A percentile compares a stretch with the other conserved stretches of the same genome.
Evolutionary conservation across 2,329 filamentous ascomycete genomes (phyloP).

Genomic region (Trichophyton mentagrophytes): DNA sequence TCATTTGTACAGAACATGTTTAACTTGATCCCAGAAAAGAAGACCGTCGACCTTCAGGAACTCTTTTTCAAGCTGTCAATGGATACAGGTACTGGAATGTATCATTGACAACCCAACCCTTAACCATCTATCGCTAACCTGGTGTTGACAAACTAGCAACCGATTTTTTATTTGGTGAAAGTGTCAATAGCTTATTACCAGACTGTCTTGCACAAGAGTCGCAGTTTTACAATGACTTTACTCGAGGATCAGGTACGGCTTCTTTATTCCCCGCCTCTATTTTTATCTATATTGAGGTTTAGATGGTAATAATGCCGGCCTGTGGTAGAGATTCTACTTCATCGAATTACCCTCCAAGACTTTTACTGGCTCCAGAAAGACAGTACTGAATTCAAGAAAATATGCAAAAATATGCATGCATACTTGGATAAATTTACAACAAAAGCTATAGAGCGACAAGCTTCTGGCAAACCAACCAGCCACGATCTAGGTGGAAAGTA

Average conservation of each 20-base stretch:
- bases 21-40: slow-evolving; percentile 43
- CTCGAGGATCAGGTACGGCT: slow-evolving; percentile 11
- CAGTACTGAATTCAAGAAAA: slow-evolving; percentile 8
- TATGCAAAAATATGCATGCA: slow-evolving; percentile 8
- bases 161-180: slow-evolving; percentile 70
- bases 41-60: slow-evolving; percentile 56
- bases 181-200: slow-evolving; percentile 45
- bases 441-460: slow-evolving; percentile 17
- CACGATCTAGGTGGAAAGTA: slow-evolving; percentile 22
- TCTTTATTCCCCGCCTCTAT: background rate
- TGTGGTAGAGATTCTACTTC: slow-evolving; percentile 9
- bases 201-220: slow-evolving; percentile 40
- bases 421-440: slow-evolving; percentile 23
- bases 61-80: slow-evolving; percentile 77
- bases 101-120: background rate
- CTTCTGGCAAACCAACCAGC: slow-evolving; percentile 9
- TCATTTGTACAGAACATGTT: slow-evolving; percentile 63
- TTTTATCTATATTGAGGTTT: background rate
- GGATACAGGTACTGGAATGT: slow-evolving; percentile 34
- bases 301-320: background rate
- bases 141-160: slow-evolving; percentile 43
- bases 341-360: slow-evolving; percentile 6
- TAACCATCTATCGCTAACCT: background rate
- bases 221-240: slow-evolving; percentile 23
- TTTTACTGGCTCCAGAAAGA: slow-evolving; percentile 12